These are phyloP conservation scores for Bipolaris zeicola DNA, from an alignment of 2,329 filamentous ascomycete species.

Conservation along the genomic window DNA sequence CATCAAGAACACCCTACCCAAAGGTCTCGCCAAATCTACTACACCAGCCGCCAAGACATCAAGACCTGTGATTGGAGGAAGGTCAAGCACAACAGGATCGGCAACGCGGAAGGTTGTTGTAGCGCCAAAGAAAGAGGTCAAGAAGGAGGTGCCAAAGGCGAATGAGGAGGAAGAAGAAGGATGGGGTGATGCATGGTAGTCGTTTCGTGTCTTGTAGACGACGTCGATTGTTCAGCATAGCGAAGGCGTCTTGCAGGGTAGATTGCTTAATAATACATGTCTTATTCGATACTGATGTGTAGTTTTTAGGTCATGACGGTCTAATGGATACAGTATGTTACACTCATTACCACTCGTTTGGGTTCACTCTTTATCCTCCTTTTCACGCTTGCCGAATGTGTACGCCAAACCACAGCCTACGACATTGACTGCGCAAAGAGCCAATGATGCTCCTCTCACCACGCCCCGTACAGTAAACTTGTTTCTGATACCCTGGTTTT, in stretches of 20 bases:
- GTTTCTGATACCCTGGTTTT: constrained; percentile 47
- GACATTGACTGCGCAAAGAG: constrained; percentile 57
- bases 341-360: background rate
- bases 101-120: constrained; percentile 38
- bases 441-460: constrained; percentile 59
- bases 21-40: constrained; percentile 72
- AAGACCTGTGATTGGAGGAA: constrained; percentile 36
- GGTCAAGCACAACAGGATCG: constrained; percentile 39
- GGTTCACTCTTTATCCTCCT: constrained; percentile 30
- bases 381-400: constrained; percentile 54
- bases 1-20: constrained; percentile 73
- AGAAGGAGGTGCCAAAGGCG: constrained; percentile 45
- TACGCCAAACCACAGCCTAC: constrained; percentile 59
- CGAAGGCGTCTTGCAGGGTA: constrained; percentile 13
- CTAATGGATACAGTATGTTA: constrained; percentile 11
- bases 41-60: constrained; percentile 42
- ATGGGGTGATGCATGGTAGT: constrained; percentile 49
- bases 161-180: constrained; percentile 51
- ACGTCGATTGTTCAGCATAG: constrained; percentile 15
- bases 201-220: background rate
- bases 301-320: background rate
- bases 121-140: constrained; percentile 37
- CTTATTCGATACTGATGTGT: background rate
- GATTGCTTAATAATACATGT: constrained; percentile 5
- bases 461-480: constrained; percentile 59